Evolutionary conservation across 768 basidiomycete genomes (phyloP).

Genomic region (Kwoniella sp.): DNA sequence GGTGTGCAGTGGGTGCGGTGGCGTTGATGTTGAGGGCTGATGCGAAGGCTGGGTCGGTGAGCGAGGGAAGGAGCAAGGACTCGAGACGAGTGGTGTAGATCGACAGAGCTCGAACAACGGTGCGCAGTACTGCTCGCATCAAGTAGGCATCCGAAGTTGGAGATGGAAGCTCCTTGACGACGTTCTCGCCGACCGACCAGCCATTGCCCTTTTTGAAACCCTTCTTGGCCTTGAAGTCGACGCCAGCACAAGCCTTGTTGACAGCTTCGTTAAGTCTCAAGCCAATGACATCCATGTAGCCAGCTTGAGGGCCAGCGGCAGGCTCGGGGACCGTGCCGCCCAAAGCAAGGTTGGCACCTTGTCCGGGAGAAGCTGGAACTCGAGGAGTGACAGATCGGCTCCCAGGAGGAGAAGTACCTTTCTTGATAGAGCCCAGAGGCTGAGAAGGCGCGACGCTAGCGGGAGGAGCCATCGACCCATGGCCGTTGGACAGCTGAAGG

Average conservation of each 20-base stretch:
- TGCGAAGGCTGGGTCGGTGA: constrained; percentile 78
- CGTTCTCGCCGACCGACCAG: constrained; percentile 52
- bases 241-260: constrained; percentile 52
- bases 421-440: constrained; percentile 23
- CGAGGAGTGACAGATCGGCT: constrained; percentile 47
- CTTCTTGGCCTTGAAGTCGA: constrained; percentile 51
- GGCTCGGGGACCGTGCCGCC: constrained; percentile 22
- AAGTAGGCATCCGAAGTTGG: constrained; percentile 54
- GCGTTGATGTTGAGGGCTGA: constrained; percentile 75
- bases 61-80: constrained; percentile 73
- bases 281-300: constrained; percentile 54
- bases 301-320: constrained; percentile 33
- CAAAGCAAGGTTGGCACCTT: constrained; percentile 13
- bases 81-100: constrained; percentile 63
- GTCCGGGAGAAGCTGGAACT: constrained; percentile 24
- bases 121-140: constrained; percentile 54
- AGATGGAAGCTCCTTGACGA: constrained; percentile 52
- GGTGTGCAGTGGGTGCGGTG: constrained; percentile 25
- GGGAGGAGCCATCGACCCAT: constrained; percentile 22
- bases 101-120: constrained; percentile 49
- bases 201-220: constrained; percentile 50
- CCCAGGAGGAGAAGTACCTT: constrained; percentile 38
- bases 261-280: constrained; percentile 53
- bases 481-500: constrained; percentile 29
- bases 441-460: constrained; percentile 24